Base-by-base conservation (phyloP, 2,329 filamentous ascomycete species). In the Stagonosporopsis vannaccii region DNA sequence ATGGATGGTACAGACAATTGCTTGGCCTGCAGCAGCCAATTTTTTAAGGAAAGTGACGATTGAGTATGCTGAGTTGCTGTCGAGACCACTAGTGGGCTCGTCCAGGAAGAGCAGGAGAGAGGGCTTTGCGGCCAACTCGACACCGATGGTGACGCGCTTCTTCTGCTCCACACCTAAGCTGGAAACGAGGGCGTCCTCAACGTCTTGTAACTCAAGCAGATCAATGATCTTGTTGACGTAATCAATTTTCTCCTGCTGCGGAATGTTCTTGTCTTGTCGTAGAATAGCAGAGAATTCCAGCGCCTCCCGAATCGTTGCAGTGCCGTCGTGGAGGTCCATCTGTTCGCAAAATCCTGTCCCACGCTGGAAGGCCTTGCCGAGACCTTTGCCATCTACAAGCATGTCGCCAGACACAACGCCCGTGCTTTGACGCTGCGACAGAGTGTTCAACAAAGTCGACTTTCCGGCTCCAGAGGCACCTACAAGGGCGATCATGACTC, bases 381-480 rank as follows among this genome's bases (percentile, higher is more conserved):
- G 80, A 1, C 81, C 75, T 39, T 82, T 82, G 1, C 88, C 89
- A 65, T 91, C 88, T 8, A 91, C 87, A n/a, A 89, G 80, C 82
- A 91, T 88, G 43, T 89, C 84, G 12, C 89, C 89, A n/a, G 77
- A 76, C 2, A 90, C 81, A 11, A 88, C 81, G 53, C 89, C 87
- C 51, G 80, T 82, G 15, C 80, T 87, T 71, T 92, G 88, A 2
- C 91, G 85, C 68, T 93, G 90, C 0, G 90, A 87, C 2, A 90
- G 77, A 0, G 89, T 91, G 73, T 95, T 92, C 17, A 96, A 81
- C 0, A 96, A 79, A 0, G 91, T 95, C 0, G 90, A 93, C 77
- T 96, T 96, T 12, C 91, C 92, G 8, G 92, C 91, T 1, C 88
- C 89, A 0, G 88, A 91, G 1, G 89, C 90, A 50, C 92, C 92